Evolutionary conservation across 768 basidiomycete genomes (phyloP).

Genomic region (Coprinopsis cinerea): DNA sequence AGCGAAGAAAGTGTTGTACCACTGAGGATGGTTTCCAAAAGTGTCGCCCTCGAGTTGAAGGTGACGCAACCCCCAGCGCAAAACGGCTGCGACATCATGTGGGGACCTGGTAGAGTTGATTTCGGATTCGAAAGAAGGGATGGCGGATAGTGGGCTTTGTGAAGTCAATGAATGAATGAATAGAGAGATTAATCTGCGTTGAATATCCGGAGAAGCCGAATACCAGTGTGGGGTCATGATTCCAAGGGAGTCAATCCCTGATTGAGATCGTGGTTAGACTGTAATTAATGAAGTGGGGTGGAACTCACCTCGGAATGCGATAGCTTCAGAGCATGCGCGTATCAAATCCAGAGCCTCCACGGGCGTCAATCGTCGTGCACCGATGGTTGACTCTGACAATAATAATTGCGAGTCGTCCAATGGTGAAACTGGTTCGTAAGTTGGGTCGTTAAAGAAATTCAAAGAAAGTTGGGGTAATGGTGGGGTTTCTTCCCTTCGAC

Average conservation of each 20-base stretch:
- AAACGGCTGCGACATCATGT: constrained; percentile 73
- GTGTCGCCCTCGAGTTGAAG: constrained; percentile 51
- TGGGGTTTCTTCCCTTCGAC: no score
- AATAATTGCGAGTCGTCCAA: background rate
- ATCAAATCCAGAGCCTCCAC: constrained; percentile 59
- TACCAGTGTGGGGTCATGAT: constrained; percentile 86
- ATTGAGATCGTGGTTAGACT: constrained; percentile 8
- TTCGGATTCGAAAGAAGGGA: constrained; percentile 56
- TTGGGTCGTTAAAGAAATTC: constrained; percentile 1
- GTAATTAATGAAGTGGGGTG: constrained; percentile 11
- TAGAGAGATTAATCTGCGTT: constrained; percentile 62
- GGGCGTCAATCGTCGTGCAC: constrained; percentile 52
- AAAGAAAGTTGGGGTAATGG: no score
- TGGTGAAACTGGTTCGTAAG: background rate
- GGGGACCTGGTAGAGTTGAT: constrained; percentile 59
- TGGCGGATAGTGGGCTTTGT: constrained; percentile 40
- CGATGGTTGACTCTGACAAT: constrained; percentile 51
- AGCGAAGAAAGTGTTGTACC: constrained; percentile 63
- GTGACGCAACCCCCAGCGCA: constrained; percentile 79
- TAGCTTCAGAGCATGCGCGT: constrained; percentile 61
- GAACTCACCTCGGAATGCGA: constrained; percentile 58
- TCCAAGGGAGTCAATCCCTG: constrained; percentile 77
- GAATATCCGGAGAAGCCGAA: constrained; percentile 64
- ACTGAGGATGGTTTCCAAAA: constrained; percentile 58
- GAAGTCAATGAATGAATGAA: constrained; percentile 62